Evolutionary conservation across 805 yeast genomes (phyloP).

Genomic region (Komagataella kurtzmanii): DNA sequence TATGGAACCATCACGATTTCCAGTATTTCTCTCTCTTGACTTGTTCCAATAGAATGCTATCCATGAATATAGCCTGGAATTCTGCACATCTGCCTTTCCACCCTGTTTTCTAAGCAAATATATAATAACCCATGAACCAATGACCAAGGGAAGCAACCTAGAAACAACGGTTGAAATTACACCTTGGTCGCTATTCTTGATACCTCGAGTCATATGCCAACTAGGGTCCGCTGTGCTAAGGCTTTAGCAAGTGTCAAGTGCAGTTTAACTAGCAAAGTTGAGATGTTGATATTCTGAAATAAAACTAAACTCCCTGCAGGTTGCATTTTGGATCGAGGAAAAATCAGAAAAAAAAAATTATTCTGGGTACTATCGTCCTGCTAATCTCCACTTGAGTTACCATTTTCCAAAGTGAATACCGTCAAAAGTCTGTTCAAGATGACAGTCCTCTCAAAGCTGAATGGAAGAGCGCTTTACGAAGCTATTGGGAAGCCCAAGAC

Average conservation of each 20-base stretch:
- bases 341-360: too few relatives aligned
- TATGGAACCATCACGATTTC: neutral
- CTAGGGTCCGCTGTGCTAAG: neutral
- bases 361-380: too few relatives aligned
- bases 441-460: slow-evolving; percentile 5
- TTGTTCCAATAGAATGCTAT: neutral
- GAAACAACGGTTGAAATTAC: neutral
- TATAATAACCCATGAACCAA: neutral
- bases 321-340: neutral
- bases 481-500: slow-evolving; percentile 64
- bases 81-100: neutral
- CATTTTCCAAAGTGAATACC: neutral
- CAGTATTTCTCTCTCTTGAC: neutral
- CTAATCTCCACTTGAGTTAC: neutral
- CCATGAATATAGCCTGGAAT: neutral
- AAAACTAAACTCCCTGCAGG: neutral
- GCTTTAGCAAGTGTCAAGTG: neutral
- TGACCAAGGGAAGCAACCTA: neutral
- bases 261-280: neutral
- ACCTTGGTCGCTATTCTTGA: neutral
- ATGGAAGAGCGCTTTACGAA: slow-evolving; percentile 61
- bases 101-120: neutral
- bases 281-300: neutral
- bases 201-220: neutral
- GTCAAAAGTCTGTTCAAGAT: neutral